Conservation (phyloP, 345 rosid species). For the Trapa bicornis region DNA sequence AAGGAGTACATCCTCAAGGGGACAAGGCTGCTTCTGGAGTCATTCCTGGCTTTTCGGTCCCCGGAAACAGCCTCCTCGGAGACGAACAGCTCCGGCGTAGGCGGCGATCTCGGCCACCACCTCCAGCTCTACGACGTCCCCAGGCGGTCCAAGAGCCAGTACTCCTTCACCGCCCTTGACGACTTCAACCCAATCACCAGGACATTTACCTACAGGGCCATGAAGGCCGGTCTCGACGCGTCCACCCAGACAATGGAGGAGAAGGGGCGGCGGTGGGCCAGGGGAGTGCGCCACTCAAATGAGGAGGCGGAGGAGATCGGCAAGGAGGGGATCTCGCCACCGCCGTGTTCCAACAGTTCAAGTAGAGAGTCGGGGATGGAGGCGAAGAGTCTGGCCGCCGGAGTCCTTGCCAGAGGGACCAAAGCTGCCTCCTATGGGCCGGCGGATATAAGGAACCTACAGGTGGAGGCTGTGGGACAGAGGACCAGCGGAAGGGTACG, state of each 20-base stretch:
- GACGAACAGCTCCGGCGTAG: slow-evolving; percentile 7
- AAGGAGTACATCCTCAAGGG: slow-evolving; percentile 60
- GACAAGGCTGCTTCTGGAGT: slow-evolving; percentile 27
- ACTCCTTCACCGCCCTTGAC: slow-evolving; percentile 3
- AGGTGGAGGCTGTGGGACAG: neutral
- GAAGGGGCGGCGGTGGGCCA: slow-evolving; percentile 4
- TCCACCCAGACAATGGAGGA: slow-evolving; percentile 39
- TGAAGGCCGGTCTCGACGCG: slow-evolving; percentile 14
- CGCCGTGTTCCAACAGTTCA: slow-evolving; percentile 27
- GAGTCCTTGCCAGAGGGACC: neutral
- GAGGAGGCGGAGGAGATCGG: neutral
- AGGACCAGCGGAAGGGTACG: slow-evolving; percentile 6
- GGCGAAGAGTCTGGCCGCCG: slow-evolving; percentile 9
- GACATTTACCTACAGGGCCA: slow-evolving; percentile 14
- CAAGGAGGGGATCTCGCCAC: slow-evolving; percentile 11
- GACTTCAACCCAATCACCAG: slow-evolving; percentile 9
- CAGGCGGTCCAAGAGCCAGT: slow-evolving; percentile 9
- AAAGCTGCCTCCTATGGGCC: neutral
- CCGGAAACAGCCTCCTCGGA: slow-evolving; percentile 18
- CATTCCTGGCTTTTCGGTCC: slow-evolving; percentile 21
- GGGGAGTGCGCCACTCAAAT: neutral
- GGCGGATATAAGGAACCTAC: slow-evolving; percentile 4
- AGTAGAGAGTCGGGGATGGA: slow-evolving; percentile 17
- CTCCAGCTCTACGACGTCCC: slow-evolving; percentile 9
- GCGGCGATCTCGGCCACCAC: slow-evolving; percentile 13